phyloP scores from a whole-genome alignment of 306 rosid species.

The Erythrophleum fordii region DNA sequence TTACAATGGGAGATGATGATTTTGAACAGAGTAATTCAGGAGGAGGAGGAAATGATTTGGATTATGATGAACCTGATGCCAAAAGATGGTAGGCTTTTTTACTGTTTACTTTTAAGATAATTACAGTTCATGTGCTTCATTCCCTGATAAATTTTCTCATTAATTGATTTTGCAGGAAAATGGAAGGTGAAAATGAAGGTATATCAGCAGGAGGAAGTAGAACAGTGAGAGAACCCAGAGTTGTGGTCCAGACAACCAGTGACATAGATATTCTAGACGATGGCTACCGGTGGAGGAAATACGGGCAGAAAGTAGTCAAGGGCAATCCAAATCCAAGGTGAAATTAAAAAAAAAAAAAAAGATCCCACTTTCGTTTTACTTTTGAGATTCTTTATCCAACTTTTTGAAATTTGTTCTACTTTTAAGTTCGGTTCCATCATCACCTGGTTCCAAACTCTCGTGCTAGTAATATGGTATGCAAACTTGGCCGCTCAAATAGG shows the following conservation, averaged over 20 bases:
- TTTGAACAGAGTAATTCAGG: slow-evolving; percentile 26
- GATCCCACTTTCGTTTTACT: not conserved
- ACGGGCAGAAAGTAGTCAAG: not conserved
- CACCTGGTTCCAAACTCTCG: too few species aligned
- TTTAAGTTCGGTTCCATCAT: slow-evolving; percentile 23
- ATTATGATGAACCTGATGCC: slow-evolving; percentile 77
- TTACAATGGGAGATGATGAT: slow-evolving; percentile 81
- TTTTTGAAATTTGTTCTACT: slow-evolving; percentile 30
- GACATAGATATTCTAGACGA: not conserved
- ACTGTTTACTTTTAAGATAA: too few species aligned
- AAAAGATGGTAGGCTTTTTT: slow-evolving; percentile 66
- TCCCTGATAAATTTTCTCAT: slow-evolving; percentile 20
- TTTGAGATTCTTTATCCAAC: slow-evolving; percentile 5
- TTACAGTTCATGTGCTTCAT: not conserved
- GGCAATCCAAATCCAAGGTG: not conserved
- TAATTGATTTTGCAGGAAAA: not conserved
- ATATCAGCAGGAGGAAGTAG: too few species aligned
- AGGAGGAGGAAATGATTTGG: too few species aligned
- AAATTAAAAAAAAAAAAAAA: too few species aligned
- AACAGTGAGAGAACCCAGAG: not conserved
- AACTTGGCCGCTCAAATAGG: too few species aligned
- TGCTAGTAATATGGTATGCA: too few species aligned
- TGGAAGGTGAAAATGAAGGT: not conserved
- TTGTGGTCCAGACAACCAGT: not conserved
- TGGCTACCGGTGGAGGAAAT: not conserved